Evolutionary conservation across 2,329 filamentous ascomycete species (phyloP).

Genomic region (Paecilomyces sp.): DNA sequence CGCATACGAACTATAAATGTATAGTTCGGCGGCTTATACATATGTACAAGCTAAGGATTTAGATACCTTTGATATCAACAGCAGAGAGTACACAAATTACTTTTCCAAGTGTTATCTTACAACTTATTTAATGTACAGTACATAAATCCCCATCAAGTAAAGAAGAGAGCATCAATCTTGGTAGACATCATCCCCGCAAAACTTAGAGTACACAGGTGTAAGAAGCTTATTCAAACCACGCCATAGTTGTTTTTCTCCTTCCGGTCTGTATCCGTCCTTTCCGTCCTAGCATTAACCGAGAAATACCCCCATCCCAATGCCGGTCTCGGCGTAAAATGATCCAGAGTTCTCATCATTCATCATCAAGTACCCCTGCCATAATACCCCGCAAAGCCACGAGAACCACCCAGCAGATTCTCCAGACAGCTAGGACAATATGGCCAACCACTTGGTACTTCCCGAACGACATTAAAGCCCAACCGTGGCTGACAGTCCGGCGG

Average conservation of each 20-base stretch:
- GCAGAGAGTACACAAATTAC: no score
- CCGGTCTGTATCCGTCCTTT: no score
- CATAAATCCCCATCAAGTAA: no score
- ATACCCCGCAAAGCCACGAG: background rate
- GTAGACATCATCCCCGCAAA: no score
- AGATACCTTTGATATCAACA: no score
- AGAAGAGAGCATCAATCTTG: background rate
- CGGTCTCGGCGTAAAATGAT: background rate
- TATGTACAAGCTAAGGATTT: no score
- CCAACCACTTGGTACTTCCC: background rate
- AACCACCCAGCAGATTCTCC: background rate
- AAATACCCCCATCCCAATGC: background rate
- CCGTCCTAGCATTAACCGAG: background rate
- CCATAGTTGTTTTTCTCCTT: no score
- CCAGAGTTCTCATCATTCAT: background rate
- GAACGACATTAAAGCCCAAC: slow-evolving; percentile 1
- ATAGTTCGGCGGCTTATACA: no score
- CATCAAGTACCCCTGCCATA: background rate
- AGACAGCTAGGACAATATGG: background rate
- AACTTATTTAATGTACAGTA: background rate
- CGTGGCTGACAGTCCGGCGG: slow-evolving; percentile 5
- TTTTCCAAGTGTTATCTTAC: background rate
- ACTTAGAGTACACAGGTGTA: no score
- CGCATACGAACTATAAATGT: no score
- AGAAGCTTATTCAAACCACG: no score